Base-by-base conservation (phyloP, 768 basidiomycete genomes). In the Podaxis sp. region DNA sequence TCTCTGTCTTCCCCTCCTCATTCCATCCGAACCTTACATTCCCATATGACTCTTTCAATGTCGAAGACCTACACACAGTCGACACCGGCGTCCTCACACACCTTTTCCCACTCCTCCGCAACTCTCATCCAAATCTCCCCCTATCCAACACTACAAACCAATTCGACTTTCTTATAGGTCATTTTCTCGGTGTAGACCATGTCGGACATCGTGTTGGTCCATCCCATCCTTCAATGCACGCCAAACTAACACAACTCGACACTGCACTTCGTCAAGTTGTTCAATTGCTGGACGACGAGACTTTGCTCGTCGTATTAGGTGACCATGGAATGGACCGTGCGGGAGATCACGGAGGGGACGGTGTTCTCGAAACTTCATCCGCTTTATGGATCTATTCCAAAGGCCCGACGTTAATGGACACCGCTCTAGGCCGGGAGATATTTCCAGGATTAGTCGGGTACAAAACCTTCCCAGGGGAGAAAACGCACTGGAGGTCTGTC, bases 291-390 rank as follows among this genome's bases (percentile, higher is more conserved):
- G 89, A 97, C 57, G 78, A 90, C n/a, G 90, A 96, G 53, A 98
- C 97, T 0, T 77, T 99, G 0, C 80, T 99, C 4, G 85, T 99
- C 57, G 82, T 99, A 1, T 77, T 98, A 1, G 97, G 97, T 1
- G 96, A 99, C 70, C 97, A 98, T 67, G 97, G 97, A 0, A 98
- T 99, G 97, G 95, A 98, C 67, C 78, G 83, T 42, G 82, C 89
- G 21, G 97, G 97, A 1, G 95, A 23, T 97, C 96, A 98, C 65
- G 97, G 97, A 0, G 95, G 97, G 1, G 97, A 98, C 67, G 88
- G 44, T 0, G 76, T 78, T 3, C 81, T 89, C 28, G 96, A 99
- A 69, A 93, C 93, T 0, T 88, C 90, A 11, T 79, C 93, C 1
- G 94, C 82, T 0, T 73, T 96, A 36, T 99, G 96, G 96, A 76